phyloP scores from a whole-genome alignment of 345 rosid species.

The Lumnitzera littorea region DNA sequence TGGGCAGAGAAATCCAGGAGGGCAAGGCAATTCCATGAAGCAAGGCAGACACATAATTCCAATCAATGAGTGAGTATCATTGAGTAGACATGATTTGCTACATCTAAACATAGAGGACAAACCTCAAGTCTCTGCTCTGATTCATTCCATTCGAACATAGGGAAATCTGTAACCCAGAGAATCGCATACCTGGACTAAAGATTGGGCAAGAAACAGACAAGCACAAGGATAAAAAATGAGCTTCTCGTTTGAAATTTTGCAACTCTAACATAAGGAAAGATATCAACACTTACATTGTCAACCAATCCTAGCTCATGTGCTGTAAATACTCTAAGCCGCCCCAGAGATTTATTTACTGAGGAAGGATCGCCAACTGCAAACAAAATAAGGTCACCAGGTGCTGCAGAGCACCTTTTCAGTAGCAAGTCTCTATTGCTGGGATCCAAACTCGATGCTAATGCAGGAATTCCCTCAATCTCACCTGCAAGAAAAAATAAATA shows the following conservation, averaged over 20 bases:
- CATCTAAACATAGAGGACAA: conserved; percentile 12
- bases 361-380: conserved; percentile 77
- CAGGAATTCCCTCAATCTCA: conserved; percentile 71
- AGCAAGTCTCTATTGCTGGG: conserved; percentile 35
- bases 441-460: conserved; percentile 69
- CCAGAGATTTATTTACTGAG: conserved; percentile 74
- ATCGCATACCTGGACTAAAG: conserved; percentile 75
- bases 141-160: conserved; percentile 96
- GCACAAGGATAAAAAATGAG: conserved; percentile 3
- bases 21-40: no score
- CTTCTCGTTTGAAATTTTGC: background rate
- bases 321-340: conserved; percentile 58
- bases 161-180: conserved; percentile 96
- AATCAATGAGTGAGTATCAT: no score
- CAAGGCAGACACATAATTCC: background rate
- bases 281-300: conserved; percentile 52
- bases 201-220: conserved; percentile 9
- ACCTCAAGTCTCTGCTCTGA: conserved; percentile 91
- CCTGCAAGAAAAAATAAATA: conserved; percentile 14
- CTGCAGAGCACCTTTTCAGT: conserved; percentile 56
- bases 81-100: background rate
- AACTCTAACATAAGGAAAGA: conserved; percentile 5
- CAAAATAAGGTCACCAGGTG: conserved; percentile 79
- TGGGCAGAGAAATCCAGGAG: no score
- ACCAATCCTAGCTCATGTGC: conserved; percentile 72